Evolutionary conservation across 2,329 filamentous ascomycete species (phyloP).

Genomic region (Aspergillus ruber): DNA sequence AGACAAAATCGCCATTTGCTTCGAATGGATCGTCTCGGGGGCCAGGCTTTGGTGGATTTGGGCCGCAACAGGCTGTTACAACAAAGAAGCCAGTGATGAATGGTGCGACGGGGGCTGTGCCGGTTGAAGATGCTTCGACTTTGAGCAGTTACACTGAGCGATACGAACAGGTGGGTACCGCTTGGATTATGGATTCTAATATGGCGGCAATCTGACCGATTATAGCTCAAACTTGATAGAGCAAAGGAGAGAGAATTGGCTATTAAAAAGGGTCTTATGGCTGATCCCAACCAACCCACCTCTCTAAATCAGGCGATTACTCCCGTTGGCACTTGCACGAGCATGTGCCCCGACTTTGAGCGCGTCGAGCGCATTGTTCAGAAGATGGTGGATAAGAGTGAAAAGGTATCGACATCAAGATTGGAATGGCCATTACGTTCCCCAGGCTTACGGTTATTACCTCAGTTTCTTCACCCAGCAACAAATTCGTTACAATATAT

Average conservation of each 20-base stretch:
- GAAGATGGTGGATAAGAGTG: conserved; percentile 55
- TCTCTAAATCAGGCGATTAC: conserved; percentile 56
- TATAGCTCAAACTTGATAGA: conserved; percentile 45
- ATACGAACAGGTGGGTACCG: conserved; percentile 29
- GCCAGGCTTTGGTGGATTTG: conserved; percentile 9
- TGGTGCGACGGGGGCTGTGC: conserved; percentile 5
- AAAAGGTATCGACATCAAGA: conserved; percentile 43
- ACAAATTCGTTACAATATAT: conserved; percentile 28
- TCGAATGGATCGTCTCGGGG: conserved; percentile 8
- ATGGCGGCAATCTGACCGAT: not conserved
- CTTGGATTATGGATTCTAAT: not conserved
- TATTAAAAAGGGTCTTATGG: conserved; percentile 49
- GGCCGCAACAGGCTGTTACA: conserved; percentile 11
- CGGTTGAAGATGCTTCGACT: conserved; percentile 18
- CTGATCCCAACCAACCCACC: conserved; percentile 56
- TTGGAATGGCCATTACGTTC: not conserved
- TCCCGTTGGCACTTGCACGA: conserved; percentile 54
- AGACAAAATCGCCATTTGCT: conserved; percentile 17
- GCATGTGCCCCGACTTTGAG: conserved; percentile 61
- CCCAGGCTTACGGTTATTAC: not conserved
- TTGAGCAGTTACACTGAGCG: conserved; percentile 26
- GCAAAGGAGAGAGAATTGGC: conserved; percentile 46
- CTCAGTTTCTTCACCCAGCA: conserved; percentile 29
- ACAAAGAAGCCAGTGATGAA: conserved; percentile 6
- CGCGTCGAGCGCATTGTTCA: conserved; percentile 56